Base-by-base conservation (phyloP, 768 basidiomycete genomes). In the Suillus subluteus region DNA sequence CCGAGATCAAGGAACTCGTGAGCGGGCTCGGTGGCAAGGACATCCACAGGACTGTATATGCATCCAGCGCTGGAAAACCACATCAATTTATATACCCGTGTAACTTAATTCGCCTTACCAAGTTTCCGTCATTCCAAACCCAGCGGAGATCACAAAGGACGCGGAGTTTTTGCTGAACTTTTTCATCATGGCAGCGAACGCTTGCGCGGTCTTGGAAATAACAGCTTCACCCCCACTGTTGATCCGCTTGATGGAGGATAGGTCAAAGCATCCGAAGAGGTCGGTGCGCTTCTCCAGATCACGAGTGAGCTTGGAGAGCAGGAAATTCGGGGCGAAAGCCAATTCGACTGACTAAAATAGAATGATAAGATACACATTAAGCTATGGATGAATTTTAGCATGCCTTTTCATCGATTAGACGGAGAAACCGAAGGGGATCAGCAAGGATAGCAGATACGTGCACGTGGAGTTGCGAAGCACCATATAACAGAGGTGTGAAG, bases 51-150 rank as follows among this genome's bases (percentile, higher is more conserved):
- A 56, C 80, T 73, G 55, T 83, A 83, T 40, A 82, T 79, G 63
- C 77, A 81, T 9, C 82, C 82, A 21, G 82, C 82, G 44, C 70
- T 71, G 40, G 1, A 37, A 16, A 58, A 9, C 0, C 18, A 35
- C 9, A 46, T 68, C n/a, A 70, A 44, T 44, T 18, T 13, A 32
- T 1, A 16, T 37, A 11, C 6, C n/a, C 23, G 8, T 9, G 32
- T 40, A 4, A 26, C 13, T 58, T 56, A 23, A 41, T 18, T 0
- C 40, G 59, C 73, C 79, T 58, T 61, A 73, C 71, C 78, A 77
- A 26, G 82, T 84, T 66, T 84, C 83, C 0, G 77, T 82, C 82
- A 83, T 81, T 37, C 80, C 80, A 59, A 81, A 81, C 7, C 78
- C 79, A 43, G 74, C 75, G 4, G 70, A 69, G 58, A 70, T 67